Conservation (phyloP, 1,284 basidiomycete species). For the Cerrena zonata region DNA sequence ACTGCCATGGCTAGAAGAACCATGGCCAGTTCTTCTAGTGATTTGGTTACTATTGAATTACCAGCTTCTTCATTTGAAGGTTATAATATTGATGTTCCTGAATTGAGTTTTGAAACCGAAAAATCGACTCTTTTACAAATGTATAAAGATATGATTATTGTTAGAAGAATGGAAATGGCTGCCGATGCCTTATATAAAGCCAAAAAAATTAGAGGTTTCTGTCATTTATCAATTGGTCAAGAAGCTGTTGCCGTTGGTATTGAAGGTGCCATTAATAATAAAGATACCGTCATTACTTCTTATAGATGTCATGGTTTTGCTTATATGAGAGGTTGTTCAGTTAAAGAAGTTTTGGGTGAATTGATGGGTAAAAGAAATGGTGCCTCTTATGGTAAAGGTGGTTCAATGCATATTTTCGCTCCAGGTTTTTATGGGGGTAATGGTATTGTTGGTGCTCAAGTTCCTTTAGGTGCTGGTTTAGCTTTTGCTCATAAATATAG, state of each 20-base stretch:
- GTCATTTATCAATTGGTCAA: constrained; percentile 97
- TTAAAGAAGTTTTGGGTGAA: constrained; percentile 89
- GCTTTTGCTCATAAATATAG: constrained; percentile 93
- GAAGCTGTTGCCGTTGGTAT: constrained; percentile 97
- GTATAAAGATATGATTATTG: constrained; percentile 89
- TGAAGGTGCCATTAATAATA: constrained; percentile 76
- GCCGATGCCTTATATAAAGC: constrained; percentile 89
- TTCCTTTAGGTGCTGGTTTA: constrained; percentile 90
- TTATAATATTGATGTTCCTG: no score
- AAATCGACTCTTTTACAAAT: constrained; percentile 80
- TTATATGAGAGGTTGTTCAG: constrained; percentile 86
- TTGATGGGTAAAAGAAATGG: constrained; percentile 86
- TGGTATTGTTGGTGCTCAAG: constrained; percentile 98
- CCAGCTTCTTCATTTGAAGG: no score
- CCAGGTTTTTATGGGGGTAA: constrained; percentile 96
- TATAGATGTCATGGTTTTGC: constrained; percentile 99
- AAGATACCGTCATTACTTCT: constrained; percentile 92
- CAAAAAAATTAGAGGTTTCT: constrained; percentile 94
- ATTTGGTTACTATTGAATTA: no score
- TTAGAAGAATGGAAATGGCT: constrained; percentile 97
- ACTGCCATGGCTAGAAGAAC: no score
- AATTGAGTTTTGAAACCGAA: no score
- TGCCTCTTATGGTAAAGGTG: constrained; percentile 97
- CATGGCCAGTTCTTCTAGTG: no score
- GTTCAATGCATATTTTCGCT: constrained; percentile 99